Evolutionary conservation across 148 eudicot genomes (phyloP), one percentile per base, ranked within the genome.

Genomic region (Limonium bicolor): DNA sequence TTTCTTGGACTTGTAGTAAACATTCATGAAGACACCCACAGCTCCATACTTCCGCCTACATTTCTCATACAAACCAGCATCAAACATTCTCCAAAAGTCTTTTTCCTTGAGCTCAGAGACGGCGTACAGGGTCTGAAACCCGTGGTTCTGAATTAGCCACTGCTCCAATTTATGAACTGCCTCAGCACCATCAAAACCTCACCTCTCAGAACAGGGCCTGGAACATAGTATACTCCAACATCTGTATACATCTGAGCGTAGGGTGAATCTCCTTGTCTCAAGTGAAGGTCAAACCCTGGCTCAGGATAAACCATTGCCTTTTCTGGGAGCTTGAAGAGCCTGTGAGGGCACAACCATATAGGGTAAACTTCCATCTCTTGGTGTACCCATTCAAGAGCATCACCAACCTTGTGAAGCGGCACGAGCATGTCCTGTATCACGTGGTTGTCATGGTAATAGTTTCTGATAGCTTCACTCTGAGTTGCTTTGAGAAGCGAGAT

Each of bases 41-140:
- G 48, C 48, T 14, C 48, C 48, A 6, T 43, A 43, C 77, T 43
- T 43, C 48, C 48, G 24, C 31, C 48, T 43, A 31, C 48, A 43
- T 11, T 43, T 43, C 30, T 43, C 48, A 9, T 43, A 43, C 9
- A 43, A 20, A 18, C 19, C 48, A n/a, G 48, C 48, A 25, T 43
- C 48, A 14, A 43, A 43, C 48, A 43, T 43, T 31, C 17, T 43
- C 48, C 48, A 43, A 20, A 43, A 43, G 48, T 24, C 19, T 31
- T 43, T 43, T 22, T 43, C 48, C 7, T 16, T 43, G 11, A 43
- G 48, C 29, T 43, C 48, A 0, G 48, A 43, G 15, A 43, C 48
- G 4, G 48, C 48, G 11, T 43, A 43, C 48, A 23, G 48, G 6
- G 48, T 28, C 11, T 43, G 48, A 20, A 43, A 43, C 7, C 48